Percentiles rank a stretch among this genome's conserved stretches.
These are phyloP conservation scores for Rhodotorula sp. DNA, from an alignment of 1,284 basidiomycete species.

Conservation along the genomic window DNA sequence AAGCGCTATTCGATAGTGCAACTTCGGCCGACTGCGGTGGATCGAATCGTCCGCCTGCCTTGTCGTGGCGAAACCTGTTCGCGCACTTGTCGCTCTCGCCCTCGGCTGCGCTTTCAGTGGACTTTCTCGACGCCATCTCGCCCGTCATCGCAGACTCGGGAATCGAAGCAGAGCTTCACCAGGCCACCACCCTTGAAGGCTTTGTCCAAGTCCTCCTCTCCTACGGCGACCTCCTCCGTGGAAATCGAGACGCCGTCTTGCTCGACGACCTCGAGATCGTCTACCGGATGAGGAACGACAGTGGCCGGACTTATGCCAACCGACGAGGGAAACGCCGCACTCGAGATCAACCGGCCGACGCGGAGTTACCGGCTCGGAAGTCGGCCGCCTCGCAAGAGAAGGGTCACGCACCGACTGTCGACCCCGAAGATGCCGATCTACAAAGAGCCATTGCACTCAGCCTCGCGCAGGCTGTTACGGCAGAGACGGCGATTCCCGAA, in stretches of 20 bases:
- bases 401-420: background rate
- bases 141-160: constrained; percentile 16
- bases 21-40: background rate
- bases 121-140: constrained; percentile 32
- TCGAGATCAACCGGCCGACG: background rate
- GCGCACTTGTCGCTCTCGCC: constrained; percentile 20
- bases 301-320: background rate
- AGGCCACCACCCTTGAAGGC: constrained; percentile 5
- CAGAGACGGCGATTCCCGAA: too few species aligned
- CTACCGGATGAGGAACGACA: constrained; percentile 22
- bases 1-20: too few species aligned
- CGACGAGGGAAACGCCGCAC: background rate
- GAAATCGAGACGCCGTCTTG: background rate
- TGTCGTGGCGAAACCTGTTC: constrained; percentile 37
- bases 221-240: constrained; percentile 7
- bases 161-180: background rate
- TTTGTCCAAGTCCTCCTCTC: constrained; percentile 15
- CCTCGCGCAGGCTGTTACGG: background rate
- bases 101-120: background rate
- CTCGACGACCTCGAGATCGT: constrained; percentile 28
- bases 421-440: constrained; percentile 18
- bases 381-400: background rate
- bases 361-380: too few species aligned
- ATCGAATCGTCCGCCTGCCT: background rate
- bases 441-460: constrained; percentile 23